Evolutionary conservation across 148 eudicot species (phyloP).

Genomic region (Amaranthus hypochondriacus): DNA sequence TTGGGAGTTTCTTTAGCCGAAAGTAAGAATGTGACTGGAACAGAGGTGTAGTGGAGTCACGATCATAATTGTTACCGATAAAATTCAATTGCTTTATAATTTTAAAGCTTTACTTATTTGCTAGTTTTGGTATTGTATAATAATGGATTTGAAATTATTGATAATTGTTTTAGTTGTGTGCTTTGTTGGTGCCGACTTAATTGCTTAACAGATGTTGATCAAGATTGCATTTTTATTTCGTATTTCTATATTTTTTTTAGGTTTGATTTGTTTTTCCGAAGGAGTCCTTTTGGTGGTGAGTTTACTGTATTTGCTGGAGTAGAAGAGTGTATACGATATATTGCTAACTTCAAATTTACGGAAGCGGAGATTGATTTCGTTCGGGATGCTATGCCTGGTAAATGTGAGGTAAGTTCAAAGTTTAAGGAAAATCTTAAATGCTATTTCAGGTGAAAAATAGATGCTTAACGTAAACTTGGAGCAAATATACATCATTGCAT

Average conservation of each 20-base stretch:
- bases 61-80: too few species aligned
- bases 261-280: constrained; percentile 88
- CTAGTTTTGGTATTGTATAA: too few species aligned
- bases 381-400: constrained; percentile 50
- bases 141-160: too few species aligned
- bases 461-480: too few species aligned
- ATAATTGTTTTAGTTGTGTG: too few species aligned
- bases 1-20: too few species aligned
- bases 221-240: neutral
- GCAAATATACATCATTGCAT: too few species aligned
- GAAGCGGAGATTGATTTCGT: constrained; percentile 67
- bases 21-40: too few species aligned
- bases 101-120: too few species aligned
- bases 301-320: constrained; percentile 96
- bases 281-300: constrained; percentile 88
- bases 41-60: too few species aligned
- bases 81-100: too few species aligned
- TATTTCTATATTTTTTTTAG: constrained; percentile 39
- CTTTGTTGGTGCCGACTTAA: neutral
- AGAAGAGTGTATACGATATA: constrained; percentile 89
- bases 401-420: constrained; percentile 68
- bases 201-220: neutral
- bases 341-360: constrained; percentile 75
- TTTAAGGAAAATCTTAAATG: neutral
- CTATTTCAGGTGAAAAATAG: too few species aligned